Evolutionary conservation across 164 flowering plant species (phyloP), one percentile per base, ranked within the genome.

Genomic region (Cinnamomum chago): DNA sequence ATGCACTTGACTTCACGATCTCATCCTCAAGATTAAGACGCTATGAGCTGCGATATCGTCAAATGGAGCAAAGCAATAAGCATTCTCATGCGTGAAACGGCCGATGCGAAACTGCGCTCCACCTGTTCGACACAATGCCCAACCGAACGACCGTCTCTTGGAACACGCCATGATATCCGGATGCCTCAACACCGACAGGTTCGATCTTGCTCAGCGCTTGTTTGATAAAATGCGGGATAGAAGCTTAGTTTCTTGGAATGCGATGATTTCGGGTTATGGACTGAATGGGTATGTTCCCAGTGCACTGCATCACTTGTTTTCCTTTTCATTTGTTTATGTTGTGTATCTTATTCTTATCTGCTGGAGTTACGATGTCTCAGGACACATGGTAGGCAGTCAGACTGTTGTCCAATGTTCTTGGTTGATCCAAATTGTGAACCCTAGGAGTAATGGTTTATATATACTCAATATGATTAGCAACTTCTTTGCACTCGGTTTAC

Each of bases 241-340:
- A 75, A 94, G 90, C 70, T 71, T 86, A 78, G 86, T 91, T 10
- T 81, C 96, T 22, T 89, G 89, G 85, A 93, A 93, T 35, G 83
- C 96, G 25, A 87, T 93, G 93, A 85, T 93, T 0, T 89, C 92
- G 67, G 98, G 94, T 50, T 91, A 87, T 74, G 18, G 87, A 73
- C 66, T 65, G 3, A 93, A 93, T 70, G 78, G 55, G 17, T 73
- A 68, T 62, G 82, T 85, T 50, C 6, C n/a, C n/a, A 15, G 17
- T 20, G 23, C 60, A 15, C n/a, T 55, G 17, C 17, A 20, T 15
- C 20, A 5, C 2, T 55, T 1, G 5, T 20, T 17, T 55, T 20
- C n/a, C 20, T 55, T 55, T 55, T 55, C 17, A 55, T 55, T 3
- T 55, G 60, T 55, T 55, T 20, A 17, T 17, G 5, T 15, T 17